phyloP scores from a whole-genome alignment of 2,329 filamentous ascomycete genomes.

The Fusarium begoniae region DNA sequence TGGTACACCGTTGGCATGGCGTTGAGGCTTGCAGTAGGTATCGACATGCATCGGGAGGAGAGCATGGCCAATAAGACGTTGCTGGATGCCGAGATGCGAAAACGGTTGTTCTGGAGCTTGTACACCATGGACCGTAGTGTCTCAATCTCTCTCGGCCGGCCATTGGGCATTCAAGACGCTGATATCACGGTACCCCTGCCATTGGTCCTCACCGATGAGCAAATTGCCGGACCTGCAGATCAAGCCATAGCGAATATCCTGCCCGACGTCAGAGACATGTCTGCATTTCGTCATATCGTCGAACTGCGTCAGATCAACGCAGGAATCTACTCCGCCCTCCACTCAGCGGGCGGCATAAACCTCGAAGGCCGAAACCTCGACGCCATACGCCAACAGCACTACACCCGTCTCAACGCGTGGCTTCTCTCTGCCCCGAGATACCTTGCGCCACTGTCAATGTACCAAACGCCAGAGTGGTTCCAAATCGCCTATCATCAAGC shows the following conservation, averaged over 20 bases:
- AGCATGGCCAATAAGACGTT: constrained; percentile 16
- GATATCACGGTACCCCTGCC: constrained; percentile 35
- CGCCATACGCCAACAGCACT: constrained; percentile 32
- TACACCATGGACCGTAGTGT: constrained; percentile 39
- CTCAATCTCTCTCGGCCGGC: constrained; percentile 30
- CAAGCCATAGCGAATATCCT: constrained; percentile 23
- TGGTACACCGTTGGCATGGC: constrained; percentile 39
- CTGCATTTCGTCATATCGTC: constrained; percentile 35
- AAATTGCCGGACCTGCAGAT: constrained; percentile 15
- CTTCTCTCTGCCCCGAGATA: constrained; percentile 33
- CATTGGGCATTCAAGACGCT: constrained; percentile 32
- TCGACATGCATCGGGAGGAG: constrained; percentile 35
- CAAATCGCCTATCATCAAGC: constrained; percentile 39
- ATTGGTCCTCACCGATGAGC: constrained; percentile 27
- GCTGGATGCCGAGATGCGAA: constrained; percentile 34
- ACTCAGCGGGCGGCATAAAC: constrained; percentile 31
- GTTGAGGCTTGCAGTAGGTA: constrained; percentile 33
- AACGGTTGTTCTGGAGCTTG: constrained; percentile 34
- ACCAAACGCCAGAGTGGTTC: constrained; percentile 39
- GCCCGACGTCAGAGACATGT: constrained; percentile 33
- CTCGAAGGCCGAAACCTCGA: constrained; percentile 28
- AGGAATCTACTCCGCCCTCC: constrained; percentile 32
- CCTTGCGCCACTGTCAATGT: constrained; percentile 35
- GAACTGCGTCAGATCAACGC: constrained; percentile 32
- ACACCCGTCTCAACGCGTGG: constrained; percentile 35